Conservation (phyloP, 805 yeast genomes). For the Sugiyamaella floridensis region DNA sequence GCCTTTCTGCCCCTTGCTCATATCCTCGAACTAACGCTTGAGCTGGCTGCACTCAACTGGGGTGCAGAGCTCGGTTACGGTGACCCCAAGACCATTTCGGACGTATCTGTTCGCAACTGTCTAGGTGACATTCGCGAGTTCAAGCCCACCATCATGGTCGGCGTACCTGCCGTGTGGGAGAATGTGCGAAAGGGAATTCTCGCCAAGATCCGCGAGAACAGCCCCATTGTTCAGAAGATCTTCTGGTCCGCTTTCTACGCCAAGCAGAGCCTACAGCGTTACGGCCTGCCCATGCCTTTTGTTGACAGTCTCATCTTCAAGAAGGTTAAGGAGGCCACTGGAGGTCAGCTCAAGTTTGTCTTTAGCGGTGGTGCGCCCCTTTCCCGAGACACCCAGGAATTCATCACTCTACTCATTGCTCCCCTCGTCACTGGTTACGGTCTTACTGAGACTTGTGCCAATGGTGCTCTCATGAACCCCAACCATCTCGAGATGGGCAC, state of each 20-base stretch:
- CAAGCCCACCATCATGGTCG: conserved; percentile 91
- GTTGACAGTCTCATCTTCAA: conserved; percentile 74
- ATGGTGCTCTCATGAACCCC: conserved; percentile 64
- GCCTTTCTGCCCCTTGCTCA: conserved; percentile 94
- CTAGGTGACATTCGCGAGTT: conserved; percentile 80
- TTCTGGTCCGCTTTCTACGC: conserved; percentile 86
- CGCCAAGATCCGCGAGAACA: conserved; percentile 60
- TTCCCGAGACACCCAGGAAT: conserved; percentile 71
- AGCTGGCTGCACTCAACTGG: conserved; percentile 75
- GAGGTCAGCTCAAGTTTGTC: conserved; percentile 69
- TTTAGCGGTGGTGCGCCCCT: conserved; percentile 94
- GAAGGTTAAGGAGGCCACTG: conserved; percentile 88
- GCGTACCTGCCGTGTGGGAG: conserved; percentile 99
- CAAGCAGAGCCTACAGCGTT: conserved; percentile 55
- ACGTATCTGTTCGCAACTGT: conserved; percentile 74
- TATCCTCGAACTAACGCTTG: conserved; percentile 87
- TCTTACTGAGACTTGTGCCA: conserved; percentile 92
- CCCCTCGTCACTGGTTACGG: conserved; percentile 95
- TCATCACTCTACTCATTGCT: conserved; percentile 65
- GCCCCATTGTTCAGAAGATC: conserved; percentile 61
- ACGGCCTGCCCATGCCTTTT: conserved; percentile 69
- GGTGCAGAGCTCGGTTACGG: conserved; percentile 89
- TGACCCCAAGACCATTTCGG: conserved; percentile 82
- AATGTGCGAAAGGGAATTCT: conserved; percentile 86
- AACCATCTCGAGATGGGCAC: conserved; percentile 61